Base-by-base conservation (phyloP, 257 asterid genomes). In the Nicotiana paniculata region DNA sequence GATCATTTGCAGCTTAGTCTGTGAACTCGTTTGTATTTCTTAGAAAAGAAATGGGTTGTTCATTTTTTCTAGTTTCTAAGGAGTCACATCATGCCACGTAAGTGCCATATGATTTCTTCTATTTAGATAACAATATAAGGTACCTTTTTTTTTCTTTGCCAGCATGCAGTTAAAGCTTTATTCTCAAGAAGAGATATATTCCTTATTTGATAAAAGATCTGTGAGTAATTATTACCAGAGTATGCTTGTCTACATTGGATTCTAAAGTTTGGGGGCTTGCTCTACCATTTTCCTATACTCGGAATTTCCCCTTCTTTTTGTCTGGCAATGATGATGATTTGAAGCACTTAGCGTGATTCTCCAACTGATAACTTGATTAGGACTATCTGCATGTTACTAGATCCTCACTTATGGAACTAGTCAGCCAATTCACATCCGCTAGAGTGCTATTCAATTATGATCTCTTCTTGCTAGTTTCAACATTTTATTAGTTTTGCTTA, bases 401-500 rank as follows among this genome's bases (percentile, higher is more conserved):
- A 26, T 74, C 79, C 15, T 9, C 9, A 74, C 24, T 26, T 13
- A 1, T 26, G 79, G 30, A 72, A 83, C 24, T 67, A 9, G 72
- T 48, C 10, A 77, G 72, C 43, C 26, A 24, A 63, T 26, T 26
- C 63, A 15, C 28, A 17, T 15, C 26, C 1, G 1, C 32, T 81
- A 33, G 37, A 28, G 68, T 80, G 66, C 26, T 54, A 46, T 7
- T 74, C 79, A 46, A 59, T 74, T 28, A 11, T 74, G 37, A 74
- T 74, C 21, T 70, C 4, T 24, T 39, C 28, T 48, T 26, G 16
- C 46, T 74, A 26, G 63, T 74, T 43, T 67, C 74, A 35, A n/a
- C 21, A 12, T 63, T 55, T 82, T 57, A 43, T 80, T 72, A 30
- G 55, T 26, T 58, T 77, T 81, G 70, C 81, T 76, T 62, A 80